Conservation (phyloP, 345 rosid genomes). For the Hypericum perforatum region DNA sequence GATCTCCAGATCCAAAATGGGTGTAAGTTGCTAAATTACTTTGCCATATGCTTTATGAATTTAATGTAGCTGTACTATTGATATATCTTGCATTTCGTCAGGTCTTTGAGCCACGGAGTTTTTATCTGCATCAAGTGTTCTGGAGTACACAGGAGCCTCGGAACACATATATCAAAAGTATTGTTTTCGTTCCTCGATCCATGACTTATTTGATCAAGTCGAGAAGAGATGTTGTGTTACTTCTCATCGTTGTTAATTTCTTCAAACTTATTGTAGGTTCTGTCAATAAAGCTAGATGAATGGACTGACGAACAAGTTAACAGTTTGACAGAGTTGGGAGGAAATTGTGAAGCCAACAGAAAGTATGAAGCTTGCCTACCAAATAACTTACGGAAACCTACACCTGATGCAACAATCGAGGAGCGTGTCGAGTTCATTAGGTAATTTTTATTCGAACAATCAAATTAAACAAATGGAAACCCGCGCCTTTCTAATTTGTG, state of each 20-base stretch:
- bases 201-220: neutral
- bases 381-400: conserved; percentile 50
- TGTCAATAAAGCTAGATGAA: conserved; percentile 84
- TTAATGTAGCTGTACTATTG: no score
- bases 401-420: conserved; percentile 61
- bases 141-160: conserved; percentile 96
- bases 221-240: neutral
- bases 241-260: conserved; percentile 1
- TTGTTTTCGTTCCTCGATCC: conserved; percentile 4
- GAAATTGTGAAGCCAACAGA: conserved; percentile 54
- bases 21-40: conserved; percentile 45
- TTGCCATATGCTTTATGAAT: neutral
- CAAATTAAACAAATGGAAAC: conserved; percentile 5
- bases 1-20: conserved; percentile 92
- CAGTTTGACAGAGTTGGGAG: conserved; percentile 50
- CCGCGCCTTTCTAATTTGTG: conserved; percentile 12
- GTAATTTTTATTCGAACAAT: conserved; percentile 24
- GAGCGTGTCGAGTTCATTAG: conserved; percentile 77
- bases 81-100: conserved; percentile 21
- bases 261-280: conserved; percentile 41
- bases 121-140: conserved; percentile 96
- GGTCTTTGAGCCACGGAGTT: conserved; percentile 73
- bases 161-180: conserved; percentile 95
- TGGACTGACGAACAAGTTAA: conserved; percentile 95
- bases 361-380: conserved; percentile 74